phyloP scores from a whole-genome alignment of 1,139 yeast species.

The Geotrichum europaeum region DNA sequence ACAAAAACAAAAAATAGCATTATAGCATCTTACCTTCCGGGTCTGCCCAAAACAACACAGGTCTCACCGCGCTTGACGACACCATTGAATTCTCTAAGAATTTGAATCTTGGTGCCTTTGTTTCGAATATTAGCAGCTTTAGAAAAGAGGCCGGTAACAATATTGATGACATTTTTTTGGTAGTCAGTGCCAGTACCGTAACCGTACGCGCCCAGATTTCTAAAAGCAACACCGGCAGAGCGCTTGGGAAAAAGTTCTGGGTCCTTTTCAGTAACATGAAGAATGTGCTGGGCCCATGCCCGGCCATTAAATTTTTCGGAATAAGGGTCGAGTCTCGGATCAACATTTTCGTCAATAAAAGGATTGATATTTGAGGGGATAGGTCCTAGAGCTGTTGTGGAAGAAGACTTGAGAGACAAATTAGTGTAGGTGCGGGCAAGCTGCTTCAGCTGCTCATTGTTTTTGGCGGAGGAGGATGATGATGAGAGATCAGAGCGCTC shows the following conservation, averaged over 20 bases:
- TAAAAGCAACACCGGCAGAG: conserved; percentile 55
- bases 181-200: conserved; percentile 73
- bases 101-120: conserved; percentile 42
- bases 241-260: conserved; percentile 57
- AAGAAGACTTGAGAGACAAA: background rate
- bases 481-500: background rate
- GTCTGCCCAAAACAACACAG: conserved; percentile 73
- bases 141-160: conserved; percentile 31
- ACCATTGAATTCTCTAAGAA: conserved; percentile 64
- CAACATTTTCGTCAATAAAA: conserved; percentile 4
- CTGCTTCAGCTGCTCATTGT: background rate
- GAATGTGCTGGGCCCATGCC: conserved; percentile 70
- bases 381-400: conserved; percentile 3
- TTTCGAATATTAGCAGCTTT: conserved; percentile 21
- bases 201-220: conserved; percentile 65
- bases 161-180: conserved; percentile 64
- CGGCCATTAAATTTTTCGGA: conserved; percentile 53
- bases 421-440: conserved; percentile 12
- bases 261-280: conserved; percentile 49
- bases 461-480: background rate
- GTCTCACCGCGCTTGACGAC: conserved; percentile 63
- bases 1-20: background rate
- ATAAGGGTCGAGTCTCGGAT: conserved; percentile 43
- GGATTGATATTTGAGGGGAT: conserved; percentile 15
- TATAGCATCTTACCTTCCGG: conserved; percentile 41